Base-by-base conservation (phyloP, 306 rosid genomes). In the Lathyrus sativus region DNA sequence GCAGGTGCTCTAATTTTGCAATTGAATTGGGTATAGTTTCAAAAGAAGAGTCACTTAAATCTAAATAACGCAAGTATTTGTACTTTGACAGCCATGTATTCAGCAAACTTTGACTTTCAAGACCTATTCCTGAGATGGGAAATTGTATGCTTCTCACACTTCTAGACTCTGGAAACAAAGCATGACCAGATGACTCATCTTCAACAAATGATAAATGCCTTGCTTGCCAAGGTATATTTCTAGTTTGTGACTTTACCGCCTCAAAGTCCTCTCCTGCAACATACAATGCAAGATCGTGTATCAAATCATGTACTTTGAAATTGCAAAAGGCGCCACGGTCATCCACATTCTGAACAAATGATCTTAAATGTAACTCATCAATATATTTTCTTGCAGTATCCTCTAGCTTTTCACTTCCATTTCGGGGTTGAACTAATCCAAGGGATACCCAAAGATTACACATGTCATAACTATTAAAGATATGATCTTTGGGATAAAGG, bases 381-480 rank as follows among this genome's bases (percentile, higher is more conserved):
- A 58, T 33, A n/a, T 58, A 33, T 14, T 35, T 38, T 60, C 46
- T 15, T 14, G 29, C 48, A 37, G 28, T 2, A 58, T 11, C 10
- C 42, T 33, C 7, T 0, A 4, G 26, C n/a, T 15, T 35, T 37
- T 60, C 28, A 60, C 1, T 37, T 17, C 5, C 15, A 37, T 60
- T 14, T 1, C 0, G 14, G 22, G 65, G 37, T 35, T 15, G 46
- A 60, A 60, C 29, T 35, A 60, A 35, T 9, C 65, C 65, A 37
- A 9, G 31, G 9, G 48, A 9, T 5, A 5, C 2, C 49, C 48
- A 61, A 38, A 38, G 48, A 17, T 0, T 9, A 37, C 8, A 33
- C 11, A 60, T 9, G 0, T 0, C 7, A 7, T 3, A 1, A 5
- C 17, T 11, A 2, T 5, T 0, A 2, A 38, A 18, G 0, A 10